A percentile compares a stretch with the other conserved stretches of the same genome.
These are phyloP conservation scores for Taiozyma sp. DNA, from an alignment of 1,139 yeast species.

Conservation along the genomic window DNA sequence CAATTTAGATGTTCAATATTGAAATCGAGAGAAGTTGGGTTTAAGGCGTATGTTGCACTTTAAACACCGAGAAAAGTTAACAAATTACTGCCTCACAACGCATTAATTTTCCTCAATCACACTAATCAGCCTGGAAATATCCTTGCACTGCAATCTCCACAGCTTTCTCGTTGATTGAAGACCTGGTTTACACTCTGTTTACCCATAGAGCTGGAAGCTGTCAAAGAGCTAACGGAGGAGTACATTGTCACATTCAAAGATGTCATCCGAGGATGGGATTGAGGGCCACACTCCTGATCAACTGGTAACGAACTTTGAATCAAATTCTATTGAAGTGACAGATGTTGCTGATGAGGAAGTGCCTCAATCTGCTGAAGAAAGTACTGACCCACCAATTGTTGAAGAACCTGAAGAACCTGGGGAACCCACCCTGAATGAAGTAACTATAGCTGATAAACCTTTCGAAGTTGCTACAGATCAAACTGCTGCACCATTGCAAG, in stretches of 20 bases:
- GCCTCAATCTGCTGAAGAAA: not conserved
- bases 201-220: not conserved
- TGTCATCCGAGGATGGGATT: not conserved
- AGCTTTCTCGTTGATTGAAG: not conserved
- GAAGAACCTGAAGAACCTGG: not conserved
- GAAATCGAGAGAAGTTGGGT: not conserved
- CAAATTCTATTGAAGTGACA: not conserved
- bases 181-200: not conserved
- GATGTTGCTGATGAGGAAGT: slow-evolving; percentile 3
- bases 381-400: not conserved
- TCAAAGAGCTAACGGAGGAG: not conserved
- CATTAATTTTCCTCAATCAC: not conserved
- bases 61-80: not conserved
- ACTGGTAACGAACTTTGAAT: not conserved
- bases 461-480: slow-evolving; percentile 11
- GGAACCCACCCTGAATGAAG: not conserved
- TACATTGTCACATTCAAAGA: not conserved
- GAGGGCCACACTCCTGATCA: not conserved
- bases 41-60: not conserved
- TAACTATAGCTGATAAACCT: slow-evolving; percentile 1
- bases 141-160: not conserved
- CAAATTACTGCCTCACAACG: not conserved
- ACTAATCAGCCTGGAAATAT: not conserved
- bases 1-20: not conserved
- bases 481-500: slow-evolving; percentile 1